Conservation (phyloP, 257 asterid genomes). For the Euphrasia confusa region DNA sequence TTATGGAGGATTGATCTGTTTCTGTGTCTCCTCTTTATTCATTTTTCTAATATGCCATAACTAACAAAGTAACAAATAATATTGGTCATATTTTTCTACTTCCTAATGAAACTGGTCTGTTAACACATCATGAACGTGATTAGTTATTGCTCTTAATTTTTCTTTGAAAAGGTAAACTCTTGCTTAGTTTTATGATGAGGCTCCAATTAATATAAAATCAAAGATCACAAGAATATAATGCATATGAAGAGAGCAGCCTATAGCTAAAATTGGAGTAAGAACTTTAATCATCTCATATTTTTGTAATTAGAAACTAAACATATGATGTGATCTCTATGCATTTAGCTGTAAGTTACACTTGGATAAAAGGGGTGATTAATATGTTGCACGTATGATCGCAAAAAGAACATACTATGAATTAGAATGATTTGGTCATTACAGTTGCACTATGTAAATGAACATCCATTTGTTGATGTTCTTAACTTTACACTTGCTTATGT, state of each 20-base stretch:
- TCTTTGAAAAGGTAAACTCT: conserved; percentile 7
- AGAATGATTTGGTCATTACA: conserved; percentile 5
- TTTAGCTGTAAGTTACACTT: no score
- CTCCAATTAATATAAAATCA: conserved; percentile 7
- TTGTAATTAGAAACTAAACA: no score
- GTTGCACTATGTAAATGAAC: neutral
- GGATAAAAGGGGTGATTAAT: no score
- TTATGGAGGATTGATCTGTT: conserved; percentile 15
- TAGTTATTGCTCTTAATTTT: conserved; percentile 5
- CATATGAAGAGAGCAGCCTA: no score
- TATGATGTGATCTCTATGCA: no score
- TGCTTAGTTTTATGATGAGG: conserved; percentile 1
- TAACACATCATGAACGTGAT: no score
- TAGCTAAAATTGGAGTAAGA: neutral
- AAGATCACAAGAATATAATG: neutral
- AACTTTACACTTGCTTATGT: neutral
- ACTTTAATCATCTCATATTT: no score
- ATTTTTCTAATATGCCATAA: conserved; percentile 16
- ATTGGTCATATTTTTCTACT: neutral
- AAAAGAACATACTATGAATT: neutral
- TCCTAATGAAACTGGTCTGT: conserved; percentile 4
- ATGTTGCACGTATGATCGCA: conserved; percentile 1
- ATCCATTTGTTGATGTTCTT: neutral
- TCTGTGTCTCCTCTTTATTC: conserved; percentile 17
- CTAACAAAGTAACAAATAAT: conserved; percentile 16